Conservation (phyloP, 2,329 filamentous ascomycete species). For the Cadophora luteo-olivacea region DNA sequence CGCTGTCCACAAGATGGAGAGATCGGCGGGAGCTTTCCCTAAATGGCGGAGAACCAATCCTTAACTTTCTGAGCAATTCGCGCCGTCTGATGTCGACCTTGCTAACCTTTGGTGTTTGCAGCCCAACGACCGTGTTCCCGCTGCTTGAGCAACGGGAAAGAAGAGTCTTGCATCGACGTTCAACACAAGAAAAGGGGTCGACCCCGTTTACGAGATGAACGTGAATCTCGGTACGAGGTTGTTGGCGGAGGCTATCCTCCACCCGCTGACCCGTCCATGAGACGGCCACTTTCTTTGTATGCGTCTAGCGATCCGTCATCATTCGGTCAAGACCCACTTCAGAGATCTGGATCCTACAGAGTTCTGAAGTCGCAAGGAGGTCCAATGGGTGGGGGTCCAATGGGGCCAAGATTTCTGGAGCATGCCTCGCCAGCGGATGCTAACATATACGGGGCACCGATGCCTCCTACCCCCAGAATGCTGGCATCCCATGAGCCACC, state of each 20-base stretch:
- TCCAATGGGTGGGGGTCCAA: slow-evolving; percentile 52
- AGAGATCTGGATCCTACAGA: slow-evolving; percentile 56
- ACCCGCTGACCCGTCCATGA: slow-evolving; percentile 39
- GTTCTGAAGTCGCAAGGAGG: slow-evolving; percentile 59
- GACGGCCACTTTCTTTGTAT: slow-evolving; percentile 60
- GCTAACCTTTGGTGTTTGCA: slow-evolving; percentile 46
- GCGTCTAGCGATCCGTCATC: slow-evolving; percentile 51
- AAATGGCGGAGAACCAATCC: neutral
- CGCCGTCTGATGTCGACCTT: slow-evolving; percentile 7
- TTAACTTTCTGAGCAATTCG: neutral
- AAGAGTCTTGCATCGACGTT: slow-evolving; percentile 82
- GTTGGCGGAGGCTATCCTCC: slow-evolving; percentile 41
- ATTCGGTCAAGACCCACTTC: slow-evolving; percentile 49
- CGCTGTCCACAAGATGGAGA: neutral
- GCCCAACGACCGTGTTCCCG: slow-evolving; percentile 80
- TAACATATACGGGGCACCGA: slow-evolving; percentile 52
- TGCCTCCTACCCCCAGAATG: slow-evolving; percentile 35
- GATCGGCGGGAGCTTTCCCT: neutral
- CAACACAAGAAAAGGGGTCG: slow-evolving; percentile 86
- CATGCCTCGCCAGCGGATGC: slow-evolving; percentile 56
- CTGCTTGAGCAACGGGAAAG: slow-evolving; percentile 78
- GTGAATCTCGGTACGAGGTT: slow-evolving; percentile 63
- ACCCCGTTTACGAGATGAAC: slow-evolving; percentile 77
- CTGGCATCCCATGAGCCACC: slow-evolving; percentile 56
- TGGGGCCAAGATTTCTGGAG: slow-evolving; percentile 57